Conservation (phyloP, 495 filamentous ascomycete species). For the Penicillium longicatenatum region DNA sequence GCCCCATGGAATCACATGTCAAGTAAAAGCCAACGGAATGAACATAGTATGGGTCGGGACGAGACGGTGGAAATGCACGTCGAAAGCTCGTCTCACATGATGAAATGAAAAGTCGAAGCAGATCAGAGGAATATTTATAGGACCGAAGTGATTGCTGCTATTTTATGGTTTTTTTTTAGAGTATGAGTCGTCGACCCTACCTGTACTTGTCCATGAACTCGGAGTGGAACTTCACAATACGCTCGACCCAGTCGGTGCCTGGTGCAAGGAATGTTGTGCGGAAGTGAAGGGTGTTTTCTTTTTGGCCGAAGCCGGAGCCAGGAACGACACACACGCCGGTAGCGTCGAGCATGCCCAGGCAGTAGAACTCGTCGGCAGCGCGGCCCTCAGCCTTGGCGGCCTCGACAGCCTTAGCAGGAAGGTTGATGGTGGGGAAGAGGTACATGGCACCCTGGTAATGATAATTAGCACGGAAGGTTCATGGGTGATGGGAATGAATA, state of each 20-base stretch:
- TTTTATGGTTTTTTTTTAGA: background rate
- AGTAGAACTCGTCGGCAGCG: slow-evolving; percentile 90
- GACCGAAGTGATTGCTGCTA: background rate
- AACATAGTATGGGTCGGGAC: background rate
- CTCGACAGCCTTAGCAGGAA: slow-evolving; percentile 72
- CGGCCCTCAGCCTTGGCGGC: slow-evolving; percentile 73
- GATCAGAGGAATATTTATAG: background rate
- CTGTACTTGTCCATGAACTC: slow-evolving; percentile 87
- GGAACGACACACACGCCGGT: slow-evolving; percentile 96
- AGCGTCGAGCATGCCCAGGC: slow-evolving; percentile 82
- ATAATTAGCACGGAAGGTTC: slow-evolving; percentile 10
- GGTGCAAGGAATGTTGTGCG: slow-evolving; percentile 95
- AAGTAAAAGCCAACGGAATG: background rate
- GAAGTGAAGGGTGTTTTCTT: slow-evolving; percentile 89
- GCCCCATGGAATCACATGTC: background rate
- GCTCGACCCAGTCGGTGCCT: slow-evolving; percentile 90
- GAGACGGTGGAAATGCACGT: slow-evolving; percentile 15
- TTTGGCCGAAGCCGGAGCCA: slow-evolving; percentile 91
- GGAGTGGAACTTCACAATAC: slow-evolving; percentile 85
- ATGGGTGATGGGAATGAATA: background rate
- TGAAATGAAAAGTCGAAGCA: background rate
- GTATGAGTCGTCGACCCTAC: slow-evolving; percentile 16
- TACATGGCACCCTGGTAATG: slow-evolving; percentile 83
- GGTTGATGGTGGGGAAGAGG: slow-evolving; percentile 89
- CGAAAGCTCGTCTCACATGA: background rate